Evolutionary conservation across 768 basidiomycete species (phyloP).

Genomic region (Cystofilobasidium bisporidii): DNA sequence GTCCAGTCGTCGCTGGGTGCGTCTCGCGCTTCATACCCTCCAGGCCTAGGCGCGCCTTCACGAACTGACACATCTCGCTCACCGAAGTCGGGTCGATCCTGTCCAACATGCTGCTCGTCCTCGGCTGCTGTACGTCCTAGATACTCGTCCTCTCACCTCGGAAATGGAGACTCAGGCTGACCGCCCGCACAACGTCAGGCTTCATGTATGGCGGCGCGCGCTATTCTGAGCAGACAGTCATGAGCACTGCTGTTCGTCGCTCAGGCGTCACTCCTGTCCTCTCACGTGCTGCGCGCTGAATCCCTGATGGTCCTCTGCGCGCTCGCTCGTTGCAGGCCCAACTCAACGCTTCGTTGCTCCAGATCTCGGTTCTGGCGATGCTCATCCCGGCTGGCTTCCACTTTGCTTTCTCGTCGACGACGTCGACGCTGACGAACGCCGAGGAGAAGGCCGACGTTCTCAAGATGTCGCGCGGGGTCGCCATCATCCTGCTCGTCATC

Average conservation of each 20-base stretch:
- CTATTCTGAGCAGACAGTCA: conserved; percentile 22
- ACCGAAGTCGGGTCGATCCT: conserved; percentile 14
- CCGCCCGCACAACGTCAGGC: too few relatives aligned
- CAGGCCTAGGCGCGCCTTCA: too few relatives aligned
- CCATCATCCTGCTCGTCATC: conserved; percentile 15
- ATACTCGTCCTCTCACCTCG: too few relatives aligned
- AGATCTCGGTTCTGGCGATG: conserved; percentile 18
- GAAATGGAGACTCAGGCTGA: too few relatives aligned
- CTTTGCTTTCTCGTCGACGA: conserved; percentile 4
- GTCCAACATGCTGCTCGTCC: conserved; percentile 24
- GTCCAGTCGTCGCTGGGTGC: conserved; percentile 22
- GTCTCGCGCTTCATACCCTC: not conserved
- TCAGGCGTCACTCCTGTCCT: not conserved
- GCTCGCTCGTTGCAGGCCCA: conserved; percentile 24
- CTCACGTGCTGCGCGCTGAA: not conserved
- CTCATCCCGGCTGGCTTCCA: conserved; percentile 24
- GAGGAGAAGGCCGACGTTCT: conserved; percentile 11
- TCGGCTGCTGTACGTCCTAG: conserved; percentile 11
- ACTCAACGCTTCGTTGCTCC: conserved; percentile 23
- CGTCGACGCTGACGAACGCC: not conserved
- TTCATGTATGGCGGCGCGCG: conserved; percentile 19
- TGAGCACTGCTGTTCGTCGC: conserved; percentile 10
- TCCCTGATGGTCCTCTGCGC: too few relatives aligned
- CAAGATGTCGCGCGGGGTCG: conserved; percentile 18
- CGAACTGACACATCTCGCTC: too few relatives aligned